phyloP scores from a whole-genome alignment of 257 asterid species.

The Buddleja alternifolia region DNA sequence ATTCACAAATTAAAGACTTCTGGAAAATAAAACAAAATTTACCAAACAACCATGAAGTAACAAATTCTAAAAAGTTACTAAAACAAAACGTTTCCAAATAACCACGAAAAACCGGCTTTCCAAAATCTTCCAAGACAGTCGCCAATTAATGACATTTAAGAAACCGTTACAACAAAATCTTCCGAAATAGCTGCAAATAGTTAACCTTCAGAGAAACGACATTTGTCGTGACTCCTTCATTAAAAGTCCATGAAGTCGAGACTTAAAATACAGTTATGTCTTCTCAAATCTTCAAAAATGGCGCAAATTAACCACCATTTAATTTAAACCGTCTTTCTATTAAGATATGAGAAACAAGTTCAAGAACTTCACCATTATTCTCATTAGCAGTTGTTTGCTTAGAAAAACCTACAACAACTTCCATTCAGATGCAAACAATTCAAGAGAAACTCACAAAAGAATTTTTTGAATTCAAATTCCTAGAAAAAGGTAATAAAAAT shows the following conservation, averaged over 20 bases:
- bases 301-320: neutral
- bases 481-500: neutral
- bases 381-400: neutral
- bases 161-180: neutral
- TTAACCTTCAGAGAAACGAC: no score
- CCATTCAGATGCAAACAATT: neutral
- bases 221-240: neutral
- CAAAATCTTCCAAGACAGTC: neutral
- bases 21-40: no score
- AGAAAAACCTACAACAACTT: neutral
- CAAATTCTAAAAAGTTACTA: slow-evolving; percentile 11
- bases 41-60: no score
- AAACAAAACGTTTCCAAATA: neutral
- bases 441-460: no score
- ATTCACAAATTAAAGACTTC: no score
- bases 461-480: neutral
- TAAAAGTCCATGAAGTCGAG: neutral
- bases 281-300: neutral
- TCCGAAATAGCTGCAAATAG: no score
- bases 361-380: neutral
- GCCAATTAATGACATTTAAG: neutral
- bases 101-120: neutral
- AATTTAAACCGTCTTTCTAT: neutral
- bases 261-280: neutral
- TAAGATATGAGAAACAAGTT: neutral